Conservation (phyloP, 2,329 filamentous ascomycete genomes). For the Pseudogymnoascus sp. region DNA sequence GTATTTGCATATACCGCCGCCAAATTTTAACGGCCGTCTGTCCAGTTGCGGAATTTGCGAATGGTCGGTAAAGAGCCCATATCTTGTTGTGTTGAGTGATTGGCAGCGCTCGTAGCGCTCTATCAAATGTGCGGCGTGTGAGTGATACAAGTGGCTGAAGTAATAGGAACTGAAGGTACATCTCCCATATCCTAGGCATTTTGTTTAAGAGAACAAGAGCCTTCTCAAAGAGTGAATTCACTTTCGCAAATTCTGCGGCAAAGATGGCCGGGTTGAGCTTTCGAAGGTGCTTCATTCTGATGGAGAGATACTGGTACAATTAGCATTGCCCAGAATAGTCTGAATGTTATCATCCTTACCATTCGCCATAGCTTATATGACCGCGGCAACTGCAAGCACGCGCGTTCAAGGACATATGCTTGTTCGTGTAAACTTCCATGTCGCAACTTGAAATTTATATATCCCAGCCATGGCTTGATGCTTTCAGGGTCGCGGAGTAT, state of each 20-base stretch:
- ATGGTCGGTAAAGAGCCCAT: constrained; percentile 84
- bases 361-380: constrained; percentile 99
- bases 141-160: constrained; percentile 85
- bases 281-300: constrained; percentile 72
- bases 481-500: constrained; percentile 76
- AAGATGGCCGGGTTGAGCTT: constrained; percentile 77
- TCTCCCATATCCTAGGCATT: constrained; percentile 97
- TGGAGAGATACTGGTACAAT: constrained; percentile 62
- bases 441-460: constrained; percentile 82
- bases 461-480: constrained; percentile 90
- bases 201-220: constrained; percentile 92
- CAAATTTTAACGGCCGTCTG: constrained; percentile 88
- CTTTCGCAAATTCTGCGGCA: constrained; percentile 76
- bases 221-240: constrained; percentile 89
- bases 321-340: constrained; percentile 9
- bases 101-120: constrained; percentile 81
- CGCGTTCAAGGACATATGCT: constrained; percentile 79
- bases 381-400: constrained; percentile 78
- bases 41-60: constrained; percentile 83
- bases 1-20: constrained; percentile 93
- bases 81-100: constrained; percentile 93
- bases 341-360: constrained; percentile 37
- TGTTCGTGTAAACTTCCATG: constrained; percentile 82
- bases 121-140: constrained; percentile 82
- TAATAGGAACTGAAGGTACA: constrained; percentile 87